These are phyloP conservation scores for Phytophthora colocasiae DNA, from an alignment of 352 stramenopile genomes.

Conservation along the genomic window DNA sequence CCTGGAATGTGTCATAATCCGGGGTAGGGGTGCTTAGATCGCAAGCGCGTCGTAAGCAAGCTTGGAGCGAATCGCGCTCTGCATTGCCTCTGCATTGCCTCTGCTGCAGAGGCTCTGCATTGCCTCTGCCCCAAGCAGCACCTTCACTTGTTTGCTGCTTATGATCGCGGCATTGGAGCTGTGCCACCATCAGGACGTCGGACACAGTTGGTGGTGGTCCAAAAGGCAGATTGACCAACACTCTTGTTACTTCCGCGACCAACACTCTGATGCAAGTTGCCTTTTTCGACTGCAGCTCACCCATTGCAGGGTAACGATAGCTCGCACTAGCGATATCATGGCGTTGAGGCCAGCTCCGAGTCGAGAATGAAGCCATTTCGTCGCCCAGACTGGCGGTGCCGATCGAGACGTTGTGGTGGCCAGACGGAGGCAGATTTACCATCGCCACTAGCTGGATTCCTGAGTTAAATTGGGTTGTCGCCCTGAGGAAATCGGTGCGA, in stretches of 20 bases:
- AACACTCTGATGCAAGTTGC: conserved; percentile 9
- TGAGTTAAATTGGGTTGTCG: conserved; percentile 6
- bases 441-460: not conserved
- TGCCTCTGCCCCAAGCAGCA: not conserved
- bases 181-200: not conserved
- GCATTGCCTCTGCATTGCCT: conserved; percentile 8
- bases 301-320: not conserved
- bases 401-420: conserved; percentile 25
- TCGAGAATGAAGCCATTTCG: conserved; percentile 24
- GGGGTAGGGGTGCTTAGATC: conserved; percentile 5
- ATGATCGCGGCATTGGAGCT: not conserved
- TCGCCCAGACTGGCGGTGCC: not conserved
- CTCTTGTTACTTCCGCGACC: conserved; percentile 6
- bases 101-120: no score
- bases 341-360: conserved; percentile 7
- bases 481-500: not conserved
- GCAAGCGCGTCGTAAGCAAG: no score
- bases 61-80: not conserved
- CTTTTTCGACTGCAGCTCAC: not conserved
- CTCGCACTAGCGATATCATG: conserved; percentile 15
- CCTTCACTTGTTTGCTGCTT: not conserved
- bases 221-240: conserved; percentile 19
- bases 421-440: conserved; percentile 7
- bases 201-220: conserved; percentile 5
- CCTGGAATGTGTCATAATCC: conserved; percentile 6